Conservation (phyloP, 176 grass and related monocot species). For the Alloteropsis semialata region DNA sequence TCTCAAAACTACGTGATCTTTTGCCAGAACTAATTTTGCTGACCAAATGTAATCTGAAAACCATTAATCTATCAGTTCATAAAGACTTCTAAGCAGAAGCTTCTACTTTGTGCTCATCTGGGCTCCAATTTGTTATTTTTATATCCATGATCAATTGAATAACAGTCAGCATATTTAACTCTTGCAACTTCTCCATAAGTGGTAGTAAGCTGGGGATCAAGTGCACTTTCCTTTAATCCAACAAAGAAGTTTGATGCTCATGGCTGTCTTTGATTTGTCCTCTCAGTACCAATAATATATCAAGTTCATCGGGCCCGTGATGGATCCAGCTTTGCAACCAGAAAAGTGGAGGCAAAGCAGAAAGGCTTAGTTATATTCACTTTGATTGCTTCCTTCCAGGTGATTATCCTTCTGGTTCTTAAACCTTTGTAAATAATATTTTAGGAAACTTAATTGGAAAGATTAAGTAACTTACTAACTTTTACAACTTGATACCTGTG, state of each 20-base stretch:
- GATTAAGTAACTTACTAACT: not conserved
- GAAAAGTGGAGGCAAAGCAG: conserved; percentile 89
- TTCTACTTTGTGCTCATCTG: not conserved
- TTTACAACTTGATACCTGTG: not conserved
- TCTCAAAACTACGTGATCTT: conserved; percentile 21
- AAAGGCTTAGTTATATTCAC: conserved; percentile 82
- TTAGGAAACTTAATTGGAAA: not conserved
- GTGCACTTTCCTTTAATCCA: not conserved
- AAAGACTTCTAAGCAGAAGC: not conserved
- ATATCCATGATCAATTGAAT: not conserved
- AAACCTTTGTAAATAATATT: not conserved
- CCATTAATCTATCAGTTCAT: not conserved
- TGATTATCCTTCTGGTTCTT: conserved; percentile 30
- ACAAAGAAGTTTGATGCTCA: not conserved
- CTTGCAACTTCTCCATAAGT: not conserved
- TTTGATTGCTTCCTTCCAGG: conserved; percentile 95
- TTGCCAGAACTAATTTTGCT: not conserved
- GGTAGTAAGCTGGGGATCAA: not conserved
- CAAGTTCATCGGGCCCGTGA: conserved; percentile 78
- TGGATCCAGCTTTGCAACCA: conserved; percentile 89
- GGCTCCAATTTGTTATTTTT: not conserved
- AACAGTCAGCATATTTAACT: not conserved
- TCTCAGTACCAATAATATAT: conserved; percentile 93
- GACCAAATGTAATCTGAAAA: not conserved
- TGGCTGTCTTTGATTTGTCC: conserved; percentile 16